These are phyloP conservation scores for Penicillium paneum DNA, from an alignment of 2,329 filamentous ascomycete genomes.

Conservation along the genomic window DNA sequence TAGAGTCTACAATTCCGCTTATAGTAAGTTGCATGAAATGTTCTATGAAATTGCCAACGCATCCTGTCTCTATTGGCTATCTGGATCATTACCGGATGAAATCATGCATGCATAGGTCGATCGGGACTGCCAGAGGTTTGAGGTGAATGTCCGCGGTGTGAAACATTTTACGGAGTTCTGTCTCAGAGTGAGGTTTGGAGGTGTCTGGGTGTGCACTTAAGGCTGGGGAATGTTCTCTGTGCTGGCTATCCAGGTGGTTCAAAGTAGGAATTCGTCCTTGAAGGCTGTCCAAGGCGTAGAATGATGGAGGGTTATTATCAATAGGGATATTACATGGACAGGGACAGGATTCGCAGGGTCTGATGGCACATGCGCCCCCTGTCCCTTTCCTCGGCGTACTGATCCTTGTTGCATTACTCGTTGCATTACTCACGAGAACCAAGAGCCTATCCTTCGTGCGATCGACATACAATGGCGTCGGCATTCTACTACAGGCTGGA, in stretches of 20 bases:
- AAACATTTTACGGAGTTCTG: neutral
- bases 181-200: neutral
- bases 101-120: conserved; percentile 1
- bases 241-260: neutral
- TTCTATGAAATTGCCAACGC: conserved; percentile 6
- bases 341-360: neutral
- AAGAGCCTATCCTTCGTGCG: neutral
- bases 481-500: neutral
- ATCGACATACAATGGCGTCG: neutral
- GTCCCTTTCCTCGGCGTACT: neutral
- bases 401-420: conserved; percentile 4
- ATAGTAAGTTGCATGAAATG: neutral
- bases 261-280: neutral
- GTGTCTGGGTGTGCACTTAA: neutral
- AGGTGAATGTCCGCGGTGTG: neutral
- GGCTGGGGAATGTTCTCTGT: conserved; percentile 4
- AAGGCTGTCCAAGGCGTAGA: neutral
- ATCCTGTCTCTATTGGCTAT: neutral
- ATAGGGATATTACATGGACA: neutral
- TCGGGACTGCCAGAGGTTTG: neutral
- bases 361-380: neutral
- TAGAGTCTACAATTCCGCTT: neutral
- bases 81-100: neutral
- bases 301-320: conserved; percentile 6
- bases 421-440: conserved; percentile 2